These are phyloP conservation scores for Xylaria sp. DNA, from an alignment of 2,329 filamentous ascomycete genomes.

Conservation along the genomic window DNA sequence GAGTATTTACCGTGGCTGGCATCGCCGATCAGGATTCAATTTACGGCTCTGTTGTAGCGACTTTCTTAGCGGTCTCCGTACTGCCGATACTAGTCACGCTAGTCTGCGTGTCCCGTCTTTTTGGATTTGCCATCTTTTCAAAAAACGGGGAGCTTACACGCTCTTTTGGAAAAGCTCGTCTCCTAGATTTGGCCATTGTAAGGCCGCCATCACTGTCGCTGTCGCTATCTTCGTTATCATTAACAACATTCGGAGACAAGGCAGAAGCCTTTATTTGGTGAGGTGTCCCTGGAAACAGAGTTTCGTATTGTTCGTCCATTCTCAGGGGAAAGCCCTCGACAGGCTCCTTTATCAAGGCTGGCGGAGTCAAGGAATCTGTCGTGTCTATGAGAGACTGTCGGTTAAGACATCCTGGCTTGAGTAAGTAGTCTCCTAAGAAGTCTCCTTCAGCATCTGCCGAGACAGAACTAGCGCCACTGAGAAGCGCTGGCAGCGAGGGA, in stretches of 20 bases:
- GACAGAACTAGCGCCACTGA: constrained; percentile 73
- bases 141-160: constrained; percentile 47
- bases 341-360: constrained; percentile 62
- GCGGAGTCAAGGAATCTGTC: constrained; percentile 66
- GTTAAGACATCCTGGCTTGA: constrained; percentile 60
- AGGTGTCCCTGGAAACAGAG: constrained; percentile 40
- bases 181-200: constrained; percentile 65
- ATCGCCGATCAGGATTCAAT: not conserved
- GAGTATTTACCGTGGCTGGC: not conserved
- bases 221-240: constrained; percentile 63
- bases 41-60: constrained; percentile 54
- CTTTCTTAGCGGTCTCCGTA: constrained; percentile 72
- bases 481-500: constrained; percentile 70
- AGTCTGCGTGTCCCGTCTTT: constrained; percentile 68
- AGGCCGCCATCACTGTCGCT: constrained; percentile 67
- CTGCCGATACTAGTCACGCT: constrained; percentile 70
- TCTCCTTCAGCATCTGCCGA: constrained; percentile 72
- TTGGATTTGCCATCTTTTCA: constrained; percentile 52
- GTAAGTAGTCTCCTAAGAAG: constrained; percentile 68
- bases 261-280: constrained; percentile 38
- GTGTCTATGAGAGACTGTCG: constrained; percentile 61
- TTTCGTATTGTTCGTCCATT: constrained; percentile 47
- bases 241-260: constrained; percentile 43
- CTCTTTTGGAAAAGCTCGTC: constrained; percentile 52
- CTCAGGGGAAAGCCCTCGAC: constrained; percentile 60